phyloP scores from a whole-genome alignment of 768 basidiomycete species.

The Boletus pseudopeckii region DNA sequence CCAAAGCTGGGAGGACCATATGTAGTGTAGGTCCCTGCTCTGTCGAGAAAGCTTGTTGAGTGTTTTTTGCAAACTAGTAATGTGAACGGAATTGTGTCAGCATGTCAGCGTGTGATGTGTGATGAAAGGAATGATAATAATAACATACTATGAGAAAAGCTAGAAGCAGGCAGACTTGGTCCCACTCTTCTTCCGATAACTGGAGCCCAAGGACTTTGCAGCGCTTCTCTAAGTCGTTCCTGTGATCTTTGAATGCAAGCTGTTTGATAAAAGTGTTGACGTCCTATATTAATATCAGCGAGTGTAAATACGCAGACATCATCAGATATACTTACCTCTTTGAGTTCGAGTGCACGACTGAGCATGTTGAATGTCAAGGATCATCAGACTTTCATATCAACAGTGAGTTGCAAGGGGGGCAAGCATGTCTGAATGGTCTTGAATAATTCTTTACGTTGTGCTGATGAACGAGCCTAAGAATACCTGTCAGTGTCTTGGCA shows the following conservation, averaged over 20 bases:
- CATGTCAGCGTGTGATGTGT: neutral
- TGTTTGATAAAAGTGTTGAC: neutral
- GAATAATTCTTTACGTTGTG: conserved; percentile 3
- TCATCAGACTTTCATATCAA: conserved; percentile 9
- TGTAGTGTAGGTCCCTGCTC: conserved; percentile 1
- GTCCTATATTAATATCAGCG: conserved; percentile 1
- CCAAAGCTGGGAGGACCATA: neutral
- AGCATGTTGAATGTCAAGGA: conserved; percentile 6
- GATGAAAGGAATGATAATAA: neutral
- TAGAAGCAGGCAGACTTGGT: neutral
- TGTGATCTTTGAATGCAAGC: neutral
- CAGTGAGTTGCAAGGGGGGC: neutral
- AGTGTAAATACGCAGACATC: neutral
- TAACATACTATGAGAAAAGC: neutral
- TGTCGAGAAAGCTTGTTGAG: conserved; percentile 4
- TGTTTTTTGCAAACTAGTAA: conserved; percentile 7
- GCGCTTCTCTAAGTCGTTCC: neutral
- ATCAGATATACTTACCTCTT: conserved; percentile 1
- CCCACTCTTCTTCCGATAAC: neutral
- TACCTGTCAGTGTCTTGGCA: neutral
- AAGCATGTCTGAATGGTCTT: conserved; percentile 1
- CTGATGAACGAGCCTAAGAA: conserved; percentile 1
- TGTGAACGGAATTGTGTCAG: neutral
- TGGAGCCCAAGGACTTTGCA: neutral
- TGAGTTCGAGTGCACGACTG: neutral